These are phyloP conservation scores for Rhexocercosporidium sp. DNA, from an alignment of 2,329 filamentous ascomycete species.

Conservation along the genomic window DNA sequence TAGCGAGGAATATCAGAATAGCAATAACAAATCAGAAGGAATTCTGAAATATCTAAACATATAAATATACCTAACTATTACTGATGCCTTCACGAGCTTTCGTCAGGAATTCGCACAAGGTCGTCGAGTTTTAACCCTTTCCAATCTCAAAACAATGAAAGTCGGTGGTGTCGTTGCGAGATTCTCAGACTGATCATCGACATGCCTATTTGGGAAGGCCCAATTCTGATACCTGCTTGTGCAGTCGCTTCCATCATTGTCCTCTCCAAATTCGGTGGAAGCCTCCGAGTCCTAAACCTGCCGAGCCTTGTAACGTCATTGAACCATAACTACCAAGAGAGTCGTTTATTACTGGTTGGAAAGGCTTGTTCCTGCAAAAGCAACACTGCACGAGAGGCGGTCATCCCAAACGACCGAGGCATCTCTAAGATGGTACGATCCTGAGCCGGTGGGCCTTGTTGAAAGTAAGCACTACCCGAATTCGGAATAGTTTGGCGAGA, in stretches of 20 bases:
- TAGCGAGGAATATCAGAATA: background rate
- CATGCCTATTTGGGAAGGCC: background rate
- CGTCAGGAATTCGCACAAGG: background rate
- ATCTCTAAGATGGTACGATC: background rate
- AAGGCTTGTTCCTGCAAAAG: background rate
- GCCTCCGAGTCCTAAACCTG: too few relatives aligned
- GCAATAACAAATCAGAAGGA: background rate
- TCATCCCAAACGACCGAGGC: background rate
- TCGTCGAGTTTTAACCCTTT: background rate
- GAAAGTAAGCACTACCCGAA: background rate
- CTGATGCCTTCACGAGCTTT: too few relatives aligned
- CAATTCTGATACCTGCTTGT: background rate
- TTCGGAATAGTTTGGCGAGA: background rate
- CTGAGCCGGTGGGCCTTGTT: too few relatives aligned
- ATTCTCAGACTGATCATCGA: background rate
- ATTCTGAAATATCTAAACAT: too few relatives aligned
- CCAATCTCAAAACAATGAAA: background rate
- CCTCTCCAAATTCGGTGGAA: too few relatives aligned
- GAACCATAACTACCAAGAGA: background rate
- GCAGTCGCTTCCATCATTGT: too few relatives aligned
- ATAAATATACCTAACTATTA: too few relatives aligned
- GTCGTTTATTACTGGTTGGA: background rate
- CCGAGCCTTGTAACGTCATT: too few relatives aligned
- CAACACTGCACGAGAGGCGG: background rate
- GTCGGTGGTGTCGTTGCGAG: background rate